Base-by-base conservation (phyloP, 306 rosid genomes). In the Begonia fuchsioides region DNA sequence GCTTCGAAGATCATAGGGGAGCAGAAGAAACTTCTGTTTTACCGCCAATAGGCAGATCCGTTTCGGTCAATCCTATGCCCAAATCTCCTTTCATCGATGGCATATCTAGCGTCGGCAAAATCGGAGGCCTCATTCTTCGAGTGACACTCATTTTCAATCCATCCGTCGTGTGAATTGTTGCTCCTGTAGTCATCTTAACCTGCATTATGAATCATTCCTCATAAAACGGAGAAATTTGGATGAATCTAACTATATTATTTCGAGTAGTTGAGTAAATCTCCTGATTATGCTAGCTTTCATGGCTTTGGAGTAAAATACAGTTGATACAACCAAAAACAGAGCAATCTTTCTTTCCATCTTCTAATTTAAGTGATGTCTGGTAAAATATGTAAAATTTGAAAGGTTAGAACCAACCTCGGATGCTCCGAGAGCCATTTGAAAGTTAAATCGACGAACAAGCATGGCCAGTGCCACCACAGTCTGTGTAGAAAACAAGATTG, bases 181-280 rank as follows among this genome's bases (percentile, higher is more conserved):
- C 95, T 57, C 98, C 95, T 8, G 95, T 90, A 11, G 94, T 90
- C 95, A 90, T 90, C 57, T 61, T 77, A 49, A 90, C 98, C 98
- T 90, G 77, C 62, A 64, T 1, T 5, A 26, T 26, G 35, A 26
- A 26, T 26, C 35, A 26, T 1, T 26, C 35, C 35, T 26, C 35
- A 26, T 2, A 26, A 26, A 8, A 26, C 35, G 0, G 4, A 26
- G 8, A 26, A 26, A 4, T 6, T 26, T 5, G 35, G 35, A 6
- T 26, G 3, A 26, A 26, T 26, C 35, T 26, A 26, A 4, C 7
- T 6, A 26, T 26, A 26, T 26, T 8, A 26, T 20, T 20, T 3
- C 3, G 32, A 20, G 3, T 20, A 3, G 35, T 26, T 26, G 35
- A 4, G 35, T 5, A 26, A 4, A 5, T 26, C 35, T 26, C 35